Conservation (phyloP, 2,329 filamentous ascomycete genomes). For the Microsporum audouinii region DNA sequence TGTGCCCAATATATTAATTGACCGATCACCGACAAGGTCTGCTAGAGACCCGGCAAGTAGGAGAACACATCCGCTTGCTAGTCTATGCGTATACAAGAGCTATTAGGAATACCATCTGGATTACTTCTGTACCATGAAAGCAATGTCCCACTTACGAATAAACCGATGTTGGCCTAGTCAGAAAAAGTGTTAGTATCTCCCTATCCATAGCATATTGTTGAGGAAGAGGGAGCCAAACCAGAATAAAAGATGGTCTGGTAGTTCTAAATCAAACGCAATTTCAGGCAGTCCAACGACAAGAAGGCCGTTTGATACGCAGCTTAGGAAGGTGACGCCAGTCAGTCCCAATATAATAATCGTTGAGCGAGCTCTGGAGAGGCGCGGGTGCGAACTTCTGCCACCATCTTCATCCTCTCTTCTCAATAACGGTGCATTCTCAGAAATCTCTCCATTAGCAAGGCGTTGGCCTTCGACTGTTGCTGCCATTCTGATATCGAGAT, state of each 20-base stretch:
- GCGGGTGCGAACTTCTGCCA: not conserved
- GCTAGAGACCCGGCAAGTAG: conserved; percentile 39
- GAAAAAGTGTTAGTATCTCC: not conserved
- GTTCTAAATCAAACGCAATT: conserved; percentile 28
- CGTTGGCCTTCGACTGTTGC: not conserved
- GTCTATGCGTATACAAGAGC: conserved; percentile 21
- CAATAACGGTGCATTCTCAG: conserved; percentile 4
- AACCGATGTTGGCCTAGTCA: conserved; percentile 10
- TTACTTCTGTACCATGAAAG: not conserved
- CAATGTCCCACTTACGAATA: conserved; percentile 4
- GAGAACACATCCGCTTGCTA: conserved; percentile 34
- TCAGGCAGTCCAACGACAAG: conserved; percentile 35
- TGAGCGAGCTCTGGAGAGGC: conserved; percentile 5
- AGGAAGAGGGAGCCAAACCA: conserved; percentile 4
- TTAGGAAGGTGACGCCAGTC: conserved; percentile 18
- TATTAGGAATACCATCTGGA: conserved; percentile 12
- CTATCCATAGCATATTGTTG: not conserved
- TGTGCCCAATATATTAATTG: conserved; percentile 37
- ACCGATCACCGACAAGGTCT: conserved; percentile 38
- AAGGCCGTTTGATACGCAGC: conserved; percentile 27
- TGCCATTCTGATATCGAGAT: not conserved
- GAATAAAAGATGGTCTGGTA: conserved; percentile 16
- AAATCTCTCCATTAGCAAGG: not conserved
- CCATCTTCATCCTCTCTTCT: conserved; percentile 1
- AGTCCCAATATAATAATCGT: conserved; percentile 9